A percentile compares a stretch with the other conserved stretches of the same genome.
phyloP scores from a whole-genome alignment of 176 grass and related monocot species.

The Triticum monococcum region DNA sequence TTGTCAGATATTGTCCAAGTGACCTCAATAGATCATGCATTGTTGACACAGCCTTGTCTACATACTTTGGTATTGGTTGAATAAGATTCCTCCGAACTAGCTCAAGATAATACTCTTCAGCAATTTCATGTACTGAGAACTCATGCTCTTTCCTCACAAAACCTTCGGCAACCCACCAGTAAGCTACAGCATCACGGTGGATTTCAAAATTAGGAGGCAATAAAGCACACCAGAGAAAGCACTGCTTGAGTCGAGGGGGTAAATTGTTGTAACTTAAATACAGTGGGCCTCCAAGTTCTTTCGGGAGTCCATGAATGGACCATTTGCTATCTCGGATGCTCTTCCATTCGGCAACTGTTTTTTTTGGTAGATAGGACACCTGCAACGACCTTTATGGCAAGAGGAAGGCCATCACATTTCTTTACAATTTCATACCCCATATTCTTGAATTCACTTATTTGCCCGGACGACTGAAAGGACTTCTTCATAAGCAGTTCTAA shows the following conservation, averaged over 20 bases:
- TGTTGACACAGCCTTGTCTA: background rate
- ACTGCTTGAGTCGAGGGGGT: slow-evolving; percentile 35
- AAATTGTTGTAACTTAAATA: slow-evolving; percentile 59
- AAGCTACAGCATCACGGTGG: background rate
- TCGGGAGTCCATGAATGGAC: slow-evolving; percentile 14
- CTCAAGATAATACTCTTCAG: slow-evolving; percentile 40
- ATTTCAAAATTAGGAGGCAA: slow-evolving; percentile 23
- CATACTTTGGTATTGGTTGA: background rate
- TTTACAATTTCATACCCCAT: slow-evolving; percentile 27
- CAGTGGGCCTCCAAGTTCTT: slow-evolving; percentile 1
- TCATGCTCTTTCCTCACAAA: slow-evolving; percentile 23
- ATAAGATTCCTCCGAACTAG: slow-evolving; percentile 39
- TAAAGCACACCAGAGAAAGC: slow-evolving; percentile 49
- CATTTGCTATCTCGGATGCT: slow-evolving; percentile 19
- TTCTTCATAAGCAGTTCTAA: slow-evolving; percentile 9
- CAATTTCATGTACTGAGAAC: background rate
- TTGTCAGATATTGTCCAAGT: slow-evolving; percentile 35
- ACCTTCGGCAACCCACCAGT: slow-evolving; percentile 42
- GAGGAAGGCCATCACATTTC: slow-evolving; percentile 46
- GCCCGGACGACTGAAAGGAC: background rate
- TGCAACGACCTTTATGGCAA: slow-evolving; percentile 36
- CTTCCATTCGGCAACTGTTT: slow-evolving; percentile 9
- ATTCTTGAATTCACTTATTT: background rate
- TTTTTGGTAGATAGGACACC: slow-evolving; percentile 19
- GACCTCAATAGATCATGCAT: slow-evolving; percentile 38